A percentile compares a stretch with the other conserved stretches of the same genome.
Conservation (phyloP, 257 asterid species). For the Nicotiana knightiana region DNA sequence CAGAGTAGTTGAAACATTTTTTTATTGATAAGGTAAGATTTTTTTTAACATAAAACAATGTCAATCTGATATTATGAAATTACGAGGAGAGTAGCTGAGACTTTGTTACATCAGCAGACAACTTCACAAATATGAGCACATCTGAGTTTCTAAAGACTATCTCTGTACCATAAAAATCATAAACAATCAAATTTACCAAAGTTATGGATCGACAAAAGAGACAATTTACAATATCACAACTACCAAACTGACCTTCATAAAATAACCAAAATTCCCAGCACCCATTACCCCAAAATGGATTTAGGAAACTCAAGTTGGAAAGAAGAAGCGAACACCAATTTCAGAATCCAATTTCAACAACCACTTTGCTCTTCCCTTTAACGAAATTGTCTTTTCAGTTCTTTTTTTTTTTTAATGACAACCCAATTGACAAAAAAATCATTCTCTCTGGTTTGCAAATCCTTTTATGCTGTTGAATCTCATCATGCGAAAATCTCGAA, state of each 20-base stretch:
- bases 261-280: not conserved
- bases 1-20: not conserved
- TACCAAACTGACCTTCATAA: not conserved
- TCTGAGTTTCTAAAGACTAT: not conserved
- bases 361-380: slow-evolving; percentile 63
- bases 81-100: not conserved
- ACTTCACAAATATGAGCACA: not conserved
- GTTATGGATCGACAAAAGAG: not conserved
- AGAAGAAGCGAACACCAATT: slow-evolving; percentile 50
- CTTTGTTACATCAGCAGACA: not conserved
- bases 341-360: slow-evolving; percentile 28
- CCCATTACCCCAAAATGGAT: too few species aligned
- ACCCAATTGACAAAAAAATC: slow-evolving; percentile 66
- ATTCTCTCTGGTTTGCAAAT: slow-evolving; percentile 67
- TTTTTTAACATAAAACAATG: too few species aligned
- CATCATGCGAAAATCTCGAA: slow-evolving; percentile 52
- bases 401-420: slow-evolving; percentile 51
- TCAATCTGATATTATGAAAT: too few species aligned
- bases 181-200: not conserved
- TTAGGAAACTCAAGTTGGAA: slow-evolving; percentile 5
- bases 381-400: slow-evolving; percentile 55
- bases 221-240: slow-evolving; percentile 1
- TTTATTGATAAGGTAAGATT: too few species aligned
- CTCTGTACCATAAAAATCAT: not conserved
- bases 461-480: slow-evolving; percentile 56